A percentile compares a stretch with the other conserved stretches of the same genome.
These are phyloP conservation scores for Trichoderma virens DNA, from an alignment of 495 filamentous ascomycete species.

Conservation along the genomic window DNA sequence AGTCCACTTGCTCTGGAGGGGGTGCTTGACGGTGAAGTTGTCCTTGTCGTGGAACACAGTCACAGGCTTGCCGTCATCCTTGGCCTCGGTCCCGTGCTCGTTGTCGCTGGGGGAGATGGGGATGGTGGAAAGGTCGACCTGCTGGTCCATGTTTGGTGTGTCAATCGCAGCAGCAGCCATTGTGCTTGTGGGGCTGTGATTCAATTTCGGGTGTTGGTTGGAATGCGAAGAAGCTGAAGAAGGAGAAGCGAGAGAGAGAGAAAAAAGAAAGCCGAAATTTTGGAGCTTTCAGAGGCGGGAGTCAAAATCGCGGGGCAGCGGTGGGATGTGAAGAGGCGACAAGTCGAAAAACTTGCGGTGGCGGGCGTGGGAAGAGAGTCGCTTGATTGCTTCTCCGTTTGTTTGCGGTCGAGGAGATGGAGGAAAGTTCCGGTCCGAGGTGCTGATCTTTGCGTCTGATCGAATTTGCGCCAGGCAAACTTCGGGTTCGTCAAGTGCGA, in stretches of 20 bases:
- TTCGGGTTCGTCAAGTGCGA: not conserved
- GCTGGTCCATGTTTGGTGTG: conserved; percentile 19
- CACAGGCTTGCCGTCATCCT: conserved; percentile 47
- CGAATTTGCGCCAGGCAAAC: conserved; percentile 4
- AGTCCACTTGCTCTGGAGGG: conserved; percentile 92
- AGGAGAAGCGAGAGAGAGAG: not conserved
- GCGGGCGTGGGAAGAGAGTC: not conserved
- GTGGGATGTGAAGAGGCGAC: not conserved
- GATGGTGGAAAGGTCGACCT: conserved; percentile 55
- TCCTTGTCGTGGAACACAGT: conserved; percentile 96
- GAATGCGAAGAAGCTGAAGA: not conserved
- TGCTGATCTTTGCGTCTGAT: not conserved
- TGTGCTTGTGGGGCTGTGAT: not conserved
- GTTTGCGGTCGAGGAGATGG: not conserved
- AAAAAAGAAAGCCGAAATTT: conserved; percentile 7
- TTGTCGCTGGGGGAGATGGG: conserved; percentile 63
- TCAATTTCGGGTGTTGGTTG: not conserved
- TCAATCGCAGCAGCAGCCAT: conserved; percentile 12
- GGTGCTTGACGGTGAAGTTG: conserved; percentile 99
- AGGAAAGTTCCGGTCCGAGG: not conserved
- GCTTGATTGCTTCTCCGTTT: not conserved
- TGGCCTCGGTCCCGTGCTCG: conserved; percentile 25
- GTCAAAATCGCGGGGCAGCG: conserved; percentile 5
- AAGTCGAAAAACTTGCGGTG: not conserved
- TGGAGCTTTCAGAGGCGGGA: not conserved